Evolutionary conservation across 345 rosid species (phyloP), one percentile per base, ranked within the genome.

Genomic region (Viola odorata): DNA sequence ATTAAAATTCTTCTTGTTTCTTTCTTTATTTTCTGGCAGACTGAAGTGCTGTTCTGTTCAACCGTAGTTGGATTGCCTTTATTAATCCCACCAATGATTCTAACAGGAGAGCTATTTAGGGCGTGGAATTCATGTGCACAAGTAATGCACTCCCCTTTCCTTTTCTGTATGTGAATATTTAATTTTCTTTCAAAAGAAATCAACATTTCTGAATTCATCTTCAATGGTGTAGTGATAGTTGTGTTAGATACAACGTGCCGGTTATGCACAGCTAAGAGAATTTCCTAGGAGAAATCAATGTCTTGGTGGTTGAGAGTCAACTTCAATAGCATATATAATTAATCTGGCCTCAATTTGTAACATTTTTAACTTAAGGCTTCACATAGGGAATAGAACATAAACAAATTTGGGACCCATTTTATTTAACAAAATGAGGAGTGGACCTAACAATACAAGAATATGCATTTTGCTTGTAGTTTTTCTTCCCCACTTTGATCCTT

Each of bases 41-140:
- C 86, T 86, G 97, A 94, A 79, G 89, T 94, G 91, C 80, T 94
- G 52, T 90, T 94, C 71, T 90, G 99, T 75, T 86, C 97, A 4
- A 90, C 99, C 0, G 84, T 90, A 23, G 97, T 90, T 14, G 99
- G 99, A 38, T 75, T 94, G 74, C 99, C 99, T 0, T 78, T 90
- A 72, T 72, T 94, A 79, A 70, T 90, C 49, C 96, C 91, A 5
- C 99, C 99, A 37, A 94, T 94, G 99, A 66, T 94, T 55, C 73
- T 94, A 55, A 94, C 97, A n/a, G 99, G 97, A 36, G 99, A 94
- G 79, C 69, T 94, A 61, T 84, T 90, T 61, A 85, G 64, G 67
- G 99, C 99, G 50, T 94, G 96, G 99, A 86, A 63, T 76, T 87
- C 99, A 6, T 94, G 99, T 59, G 78, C 85, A 48, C 88, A 94